Evolutionary conservation across 805 yeast genomes (phyloP), one percentile per base, ranked within the genome.

Genomic region (Yamadazyma phyllophila): DNA sequence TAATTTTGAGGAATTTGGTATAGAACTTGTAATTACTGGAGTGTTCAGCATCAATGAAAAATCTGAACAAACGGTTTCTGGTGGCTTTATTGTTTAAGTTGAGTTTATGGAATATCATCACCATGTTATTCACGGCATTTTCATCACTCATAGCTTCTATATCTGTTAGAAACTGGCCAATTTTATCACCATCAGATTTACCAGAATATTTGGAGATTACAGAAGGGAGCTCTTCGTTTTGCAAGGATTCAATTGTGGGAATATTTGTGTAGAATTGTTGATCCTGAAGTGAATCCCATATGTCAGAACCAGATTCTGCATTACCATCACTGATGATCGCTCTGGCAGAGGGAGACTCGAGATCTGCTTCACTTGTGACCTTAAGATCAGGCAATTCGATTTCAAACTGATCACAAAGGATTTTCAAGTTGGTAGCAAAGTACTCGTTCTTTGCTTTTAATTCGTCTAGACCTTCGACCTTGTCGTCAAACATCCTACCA

Each of bases 41-140:
- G 47, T 78, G 77, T 37, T 69, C 61, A 39, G 74, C 66, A 16
- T 77, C 79, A 5, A 73, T 63, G 45, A 88, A 76, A 56, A 80
- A 80, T 43, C 74, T 77, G 40, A 79, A 56, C 7, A 90, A 58
- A 52, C 88, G 70, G 51, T 80, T 77, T 39, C 74, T 76, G 0
- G 95, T 81, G 0, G 94, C 90, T 60, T 84, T 88, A 56, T 86
- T 87, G 58, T 83, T 78, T 17, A 88, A 62, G 24, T 72, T 64
- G n/a, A 62, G 51, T 3, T 49, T 43, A 78, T 85, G 77, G 60
- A 77, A 83, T 7, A 67, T 70, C 12, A 59, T 48, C 1, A 74
- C 77, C 4, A 77, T 60, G 3, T 66, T 61, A 47, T 82, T 85
- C 14, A 83, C 63, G 14, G 75, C 82, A 39, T 72, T 67, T 7